Base-by-base conservation (phyloP, 768 basidiomycete species). In the Leucosporidium creatinivorum region DNA sequence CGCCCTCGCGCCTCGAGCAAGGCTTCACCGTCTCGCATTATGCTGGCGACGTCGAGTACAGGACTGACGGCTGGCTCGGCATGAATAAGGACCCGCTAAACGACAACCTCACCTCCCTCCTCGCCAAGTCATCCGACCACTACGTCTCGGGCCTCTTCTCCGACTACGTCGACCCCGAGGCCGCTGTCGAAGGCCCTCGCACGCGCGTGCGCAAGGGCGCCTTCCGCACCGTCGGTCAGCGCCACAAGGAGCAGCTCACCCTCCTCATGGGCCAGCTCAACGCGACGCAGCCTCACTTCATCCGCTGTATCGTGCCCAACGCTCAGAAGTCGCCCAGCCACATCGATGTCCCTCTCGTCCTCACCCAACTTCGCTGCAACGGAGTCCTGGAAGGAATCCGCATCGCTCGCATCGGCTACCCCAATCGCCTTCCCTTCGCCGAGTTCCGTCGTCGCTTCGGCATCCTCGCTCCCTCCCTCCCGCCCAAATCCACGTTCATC, bases 11-110 rank as follows among this genome's bases (percentile, higher is more conserved):
- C 12, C 93, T 97, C 76, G 88, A 90, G 36, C 91, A 92, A 75
- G 93, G 93, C 5, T 99, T 99, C 81, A 85, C 92, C 73, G 84
- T 99, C 60, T 86, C 91, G 69, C 96, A 99, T 76, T 98, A 98
- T 75, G 96, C 96, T 1, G 96, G 93, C 39, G 89, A 86, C 73
- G 96, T 99, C 75, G 93, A 98, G 75, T 99, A 99, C 75, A 85
- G 88, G 33, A 97, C 93, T 3, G 87, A 91, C 49, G 91, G 93
- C 21, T 99, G 96, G 96, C 81, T 99, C 73, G 93, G 94, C 81
- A 99, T 98, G 86, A 99, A 99, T 83, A 96, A 96, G 80, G 96
- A 99, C 75, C 96, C 96, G 0, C 81, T 99, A 66, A 97, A 97
- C 76, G 93, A 97, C 78, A 93, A 96, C 77, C 83, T 98, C 61